Evolutionary conservation across 148 eudicot species (phyloP).

Genomic region (Rhododendron williamsianum): DNA sequence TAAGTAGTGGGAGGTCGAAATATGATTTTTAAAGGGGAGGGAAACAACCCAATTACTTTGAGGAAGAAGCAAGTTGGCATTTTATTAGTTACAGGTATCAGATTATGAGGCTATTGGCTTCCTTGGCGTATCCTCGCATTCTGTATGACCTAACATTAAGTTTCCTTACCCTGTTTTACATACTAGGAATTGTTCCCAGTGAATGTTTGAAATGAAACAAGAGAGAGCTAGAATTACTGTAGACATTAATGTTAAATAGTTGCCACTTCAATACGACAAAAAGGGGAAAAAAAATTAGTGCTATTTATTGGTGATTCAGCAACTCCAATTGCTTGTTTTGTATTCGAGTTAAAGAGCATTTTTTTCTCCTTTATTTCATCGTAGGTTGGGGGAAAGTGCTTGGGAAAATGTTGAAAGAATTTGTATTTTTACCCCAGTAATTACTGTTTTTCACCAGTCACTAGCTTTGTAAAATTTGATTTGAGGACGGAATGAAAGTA

Average conservation of each 20-base stretch:
- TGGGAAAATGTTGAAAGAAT: neutral
- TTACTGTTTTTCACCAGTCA: neutral
- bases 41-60: neutral
- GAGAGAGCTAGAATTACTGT: neutral
- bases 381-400: neutral
- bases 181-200: neutral
- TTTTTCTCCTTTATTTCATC: neutral
- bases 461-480: neutral
- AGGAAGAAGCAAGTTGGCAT: neutral
- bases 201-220: neutral
- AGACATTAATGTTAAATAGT: neutral
- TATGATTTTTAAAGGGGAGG: conserved; percentile 54
- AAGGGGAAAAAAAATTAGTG: neutral
- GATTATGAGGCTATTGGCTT: neutral
- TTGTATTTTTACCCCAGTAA: neutral
- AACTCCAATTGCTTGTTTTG: neutral
- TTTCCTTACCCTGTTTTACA: too few relatives aligned
- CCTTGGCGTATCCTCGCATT: neutral
- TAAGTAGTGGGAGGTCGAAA: conserved; percentile 84
- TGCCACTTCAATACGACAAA: neutral
- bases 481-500: neutral
- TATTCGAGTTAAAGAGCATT: neutral
- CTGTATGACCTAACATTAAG: neutral
- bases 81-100: neutral
- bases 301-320: neutral